Evolutionary conservation across 768 basidiomycete genomes (phyloP).

Genomic region (Tricholoma furcatifolium): DNA sequence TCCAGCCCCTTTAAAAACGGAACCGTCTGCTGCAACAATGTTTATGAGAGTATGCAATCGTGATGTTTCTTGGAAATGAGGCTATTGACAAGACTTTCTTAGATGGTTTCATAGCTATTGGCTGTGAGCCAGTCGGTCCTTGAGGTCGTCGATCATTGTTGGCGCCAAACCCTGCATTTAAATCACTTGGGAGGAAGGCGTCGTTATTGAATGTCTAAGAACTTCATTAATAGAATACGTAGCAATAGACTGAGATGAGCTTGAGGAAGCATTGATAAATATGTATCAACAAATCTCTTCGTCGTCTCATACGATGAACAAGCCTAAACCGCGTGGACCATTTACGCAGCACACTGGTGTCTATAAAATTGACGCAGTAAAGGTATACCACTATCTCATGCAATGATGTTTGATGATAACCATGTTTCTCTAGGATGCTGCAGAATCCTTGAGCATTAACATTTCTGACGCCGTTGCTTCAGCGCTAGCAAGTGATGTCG

Average conservation of each 20-base stretch:
- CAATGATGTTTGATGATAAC: background rate
- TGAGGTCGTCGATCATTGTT: too few relatives aligned
- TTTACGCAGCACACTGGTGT: slow-evolving; percentile 57
- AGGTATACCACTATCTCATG: slow-evolving; percentile 35
- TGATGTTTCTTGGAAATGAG: too few relatives aligned
- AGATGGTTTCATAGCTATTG: slow-evolving; percentile 3
- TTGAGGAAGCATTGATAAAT: background rate
- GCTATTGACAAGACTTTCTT: background rate
- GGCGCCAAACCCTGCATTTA: too few relatives aligned
- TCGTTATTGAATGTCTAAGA: too few relatives aligned
- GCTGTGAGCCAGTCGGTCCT: slow-evolving; percentile 2
- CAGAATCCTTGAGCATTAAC: slow-evolving; percentile 80
- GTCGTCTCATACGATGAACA: slow-evolving; percentile 29
- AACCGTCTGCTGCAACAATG: slow-evolving; percentile 6
- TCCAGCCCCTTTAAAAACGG: slow-evolving; percentile 1
- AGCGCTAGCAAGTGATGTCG: slow-evolving; percentile 91
- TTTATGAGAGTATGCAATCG: slow-evolving; percentile 4
- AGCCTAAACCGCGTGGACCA: slow-evolving; percentile 46
- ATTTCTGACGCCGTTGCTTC: slow-evolving; percentile 81
- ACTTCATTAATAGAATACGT: too few relatives aligned
- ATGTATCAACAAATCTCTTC: background rate
- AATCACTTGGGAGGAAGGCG: too few relatives aligned
- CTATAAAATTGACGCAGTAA: slow-evolving; percentile 63
- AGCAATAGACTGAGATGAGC: too few relatives aligned
- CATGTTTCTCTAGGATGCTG: slow-evolving; percentile 66